These are phyloP conservation scores for Penicillium canescens DNA, from an alignment of 495 filamentous ascomycete species.

Conservation along the genomic window DNA sequence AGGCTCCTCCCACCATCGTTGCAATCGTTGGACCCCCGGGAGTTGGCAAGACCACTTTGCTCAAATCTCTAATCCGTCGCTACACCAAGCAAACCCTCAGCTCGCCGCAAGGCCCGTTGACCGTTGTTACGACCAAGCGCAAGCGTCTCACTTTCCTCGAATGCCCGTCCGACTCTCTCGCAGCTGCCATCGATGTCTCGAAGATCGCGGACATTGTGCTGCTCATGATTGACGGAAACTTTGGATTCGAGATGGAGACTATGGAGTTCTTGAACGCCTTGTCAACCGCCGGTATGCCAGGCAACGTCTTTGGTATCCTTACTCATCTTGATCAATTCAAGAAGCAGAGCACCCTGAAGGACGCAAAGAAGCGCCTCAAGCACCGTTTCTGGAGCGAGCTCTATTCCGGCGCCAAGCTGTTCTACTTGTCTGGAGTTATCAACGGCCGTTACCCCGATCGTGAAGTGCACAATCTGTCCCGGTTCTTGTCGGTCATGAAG, in stretches of 20 bases:
- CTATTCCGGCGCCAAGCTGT: constrained; percentile 94
- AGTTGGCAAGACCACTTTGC: constrained; percentile 71
- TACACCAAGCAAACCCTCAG: constrained; percentile 95
- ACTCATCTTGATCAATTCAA: constrained; percentile 95
- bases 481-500: constrained; percentile 98
- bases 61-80: constrained; percentile 89
- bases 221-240: constrained; percentile 97
- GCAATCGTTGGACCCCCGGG: constrained; percentile 92
- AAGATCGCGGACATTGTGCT: constrained; percentile 97
- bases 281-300: constrained; percentile 89
- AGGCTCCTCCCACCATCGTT: constrained; percentile 90
- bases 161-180: constrained; percentile 89
- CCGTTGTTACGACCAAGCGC: constrained; percentile 90
- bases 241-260: constrained; percentile 99
- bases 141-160: constrained; percentile 93
- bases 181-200: constrained; percentile 90
- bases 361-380: constrained; percentile 94
- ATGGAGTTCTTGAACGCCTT: constrained; percentile 98
- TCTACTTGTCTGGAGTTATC: constrained; percentile 92
- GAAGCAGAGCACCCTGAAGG: constrained; percentile 83
- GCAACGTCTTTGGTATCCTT: constrained; percentile 95
- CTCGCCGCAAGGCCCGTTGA: constrained; percentile 86
- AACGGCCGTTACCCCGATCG: constrained; percentile 96
- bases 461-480: constrained; percentile 90
- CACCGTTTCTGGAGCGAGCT: constrained; percentile 95